These are phyloP conservation scores for Ploettnerulaceae sp. DNA, from an alignment of 2,329 filamentous ascomycete genomes.

Conservation along the genomic window DNA sequence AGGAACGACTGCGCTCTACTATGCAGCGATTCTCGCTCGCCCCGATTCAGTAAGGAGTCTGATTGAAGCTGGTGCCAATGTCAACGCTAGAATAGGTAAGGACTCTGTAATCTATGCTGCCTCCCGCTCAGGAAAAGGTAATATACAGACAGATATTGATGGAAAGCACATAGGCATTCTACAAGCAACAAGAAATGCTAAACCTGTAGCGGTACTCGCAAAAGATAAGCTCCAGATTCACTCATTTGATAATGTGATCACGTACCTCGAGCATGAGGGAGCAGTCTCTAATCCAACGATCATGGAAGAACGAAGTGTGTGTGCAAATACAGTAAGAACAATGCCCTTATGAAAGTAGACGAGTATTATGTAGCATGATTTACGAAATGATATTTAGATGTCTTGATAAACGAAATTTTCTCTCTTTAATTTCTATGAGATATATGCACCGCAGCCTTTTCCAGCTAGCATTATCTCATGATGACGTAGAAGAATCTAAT, in stretches of 20 bases:
- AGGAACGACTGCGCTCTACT: slow-evolving; percentile 11
- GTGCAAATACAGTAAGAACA: neutral
- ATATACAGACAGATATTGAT: neutral
- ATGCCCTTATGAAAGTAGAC: slow-evolving; percentile 5
- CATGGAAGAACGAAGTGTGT: slow-evolving; percentile 1
- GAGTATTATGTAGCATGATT: neutral
- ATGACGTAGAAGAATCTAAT: no score
- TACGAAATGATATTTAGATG: neutral
- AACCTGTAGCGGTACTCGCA: neutral
- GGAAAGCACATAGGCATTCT: slow-evolving; percentile 4
- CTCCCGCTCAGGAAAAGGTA: neutral
- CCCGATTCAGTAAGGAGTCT: slow-evolving; percentile 14
- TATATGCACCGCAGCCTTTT: no score
- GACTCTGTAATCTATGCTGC: no score
- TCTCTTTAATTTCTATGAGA: no score
- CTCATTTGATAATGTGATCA: slow-evolving; percentile 11
- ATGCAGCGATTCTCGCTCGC: slow-evolving; percentile 5
- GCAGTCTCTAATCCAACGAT: slow-evolving; percentile 4
- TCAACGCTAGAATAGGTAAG: slow-evolving; percentile 2
- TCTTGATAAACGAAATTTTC: neutral
- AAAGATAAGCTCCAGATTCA: slow-evolving; percentile 2
- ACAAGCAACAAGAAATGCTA: slow-evolving; percentile 1
- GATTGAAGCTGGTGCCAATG: slow-evolving; percentile 9
- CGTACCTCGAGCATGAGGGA: slow-evolving; percentile 13
- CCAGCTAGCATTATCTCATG: no score